Base-by-base conservation (phyloP, 805 yeast genomes). In the Torulaspora quercuum region DNA sequence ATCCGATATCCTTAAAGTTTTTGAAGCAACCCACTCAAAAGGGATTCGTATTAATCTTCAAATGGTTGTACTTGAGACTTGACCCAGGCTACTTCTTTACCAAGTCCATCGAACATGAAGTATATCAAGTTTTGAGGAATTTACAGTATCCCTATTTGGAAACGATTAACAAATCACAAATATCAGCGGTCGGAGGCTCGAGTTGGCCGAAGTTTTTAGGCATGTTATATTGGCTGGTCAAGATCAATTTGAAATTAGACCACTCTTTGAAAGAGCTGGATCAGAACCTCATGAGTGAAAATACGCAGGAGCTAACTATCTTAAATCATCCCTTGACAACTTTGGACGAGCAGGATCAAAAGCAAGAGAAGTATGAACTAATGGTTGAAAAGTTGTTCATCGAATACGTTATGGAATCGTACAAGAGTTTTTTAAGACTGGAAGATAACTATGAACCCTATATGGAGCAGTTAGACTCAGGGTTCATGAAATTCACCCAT, bases 171-270 rank as follows among this genome's bases (percentile, higher is more conserved):
- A 80, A 88, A 52, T 81, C 92, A 1, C 94, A 86, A 55, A 80
- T 88, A 24, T 77, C 88, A 24, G 95, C 95, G 0, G 95, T 86
- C 8, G 95, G 95, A 5, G 95, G 95, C 2, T 78, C 82, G 32
- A 79, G 78, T 47, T 88, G 96, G 96, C 87, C 85, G 8, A 72
- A 73, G 6, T 84, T 86, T 46, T 59, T 88, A 26, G 95, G 92
- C 1, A 76, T 89, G 73, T 63, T 88, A 14, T 79, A 82, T 56
- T 88, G 96, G 96, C 57, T 88, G 29, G 77, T 82, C 4, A 76
- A 76, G 45, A 67, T 77, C 42, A 78, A 69, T 49, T 53, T 44
- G 44, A 69, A 65, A 34, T 58, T 67, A 39, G 76, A 73, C 32
- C 52, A 53, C 25, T 39, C 48, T 9, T 25, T 50, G 7, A 41